These are phyloP conservation scores for Geotrichum citri-aurantii DNA, from an alignment of 1,139 yeast genomes.

Conservation along the genomic window DNA sequence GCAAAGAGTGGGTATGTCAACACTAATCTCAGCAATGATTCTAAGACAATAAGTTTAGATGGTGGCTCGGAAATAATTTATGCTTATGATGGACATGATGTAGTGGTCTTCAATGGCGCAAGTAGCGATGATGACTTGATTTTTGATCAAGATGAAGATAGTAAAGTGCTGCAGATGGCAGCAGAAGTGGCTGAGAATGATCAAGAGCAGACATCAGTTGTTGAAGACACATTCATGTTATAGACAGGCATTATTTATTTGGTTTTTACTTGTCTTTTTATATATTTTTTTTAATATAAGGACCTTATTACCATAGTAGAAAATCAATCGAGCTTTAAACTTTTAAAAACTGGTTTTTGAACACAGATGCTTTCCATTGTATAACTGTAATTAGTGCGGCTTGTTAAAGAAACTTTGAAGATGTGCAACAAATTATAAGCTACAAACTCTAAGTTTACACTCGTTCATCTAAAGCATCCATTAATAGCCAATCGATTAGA, in stretches of 20 bases:
- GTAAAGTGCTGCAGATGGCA: conserved; percentile 12
- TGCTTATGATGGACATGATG: conserved; percentile 9
- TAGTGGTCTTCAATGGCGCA: conserved; percentile 2
- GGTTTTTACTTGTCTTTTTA: too few species aligned
- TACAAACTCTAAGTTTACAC: too few species aligned
- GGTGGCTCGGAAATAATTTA: not conserved
- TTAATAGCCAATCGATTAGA: too few species aligned
- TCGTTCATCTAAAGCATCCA: too few species aligned
- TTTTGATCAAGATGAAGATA: conserved; percentile 9
- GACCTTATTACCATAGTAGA: too few species aligned
- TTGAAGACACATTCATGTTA: conserved; percentile 13
- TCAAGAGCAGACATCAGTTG: not conserved
- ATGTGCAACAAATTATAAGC: too few species aligned
- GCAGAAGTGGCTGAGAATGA: conserved; percentile 11
- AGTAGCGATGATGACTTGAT: not conserved
- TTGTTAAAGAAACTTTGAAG: too few species aligned
- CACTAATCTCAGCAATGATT: not conserved
- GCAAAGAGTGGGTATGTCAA: not conserved
- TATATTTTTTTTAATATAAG: too few species aligned
- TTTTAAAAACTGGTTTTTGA: too few species aligned
- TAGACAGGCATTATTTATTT: not conserved
- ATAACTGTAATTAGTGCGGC: too few species aligned
- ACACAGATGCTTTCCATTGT: too few species aligned
- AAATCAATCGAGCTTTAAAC: too few species aligned
- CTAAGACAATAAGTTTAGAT: not conserved